Base-by-base conservation (phyloP, 495 filamentous ascomycete genomes). In the Trypethelium eluteriae region DNA sequence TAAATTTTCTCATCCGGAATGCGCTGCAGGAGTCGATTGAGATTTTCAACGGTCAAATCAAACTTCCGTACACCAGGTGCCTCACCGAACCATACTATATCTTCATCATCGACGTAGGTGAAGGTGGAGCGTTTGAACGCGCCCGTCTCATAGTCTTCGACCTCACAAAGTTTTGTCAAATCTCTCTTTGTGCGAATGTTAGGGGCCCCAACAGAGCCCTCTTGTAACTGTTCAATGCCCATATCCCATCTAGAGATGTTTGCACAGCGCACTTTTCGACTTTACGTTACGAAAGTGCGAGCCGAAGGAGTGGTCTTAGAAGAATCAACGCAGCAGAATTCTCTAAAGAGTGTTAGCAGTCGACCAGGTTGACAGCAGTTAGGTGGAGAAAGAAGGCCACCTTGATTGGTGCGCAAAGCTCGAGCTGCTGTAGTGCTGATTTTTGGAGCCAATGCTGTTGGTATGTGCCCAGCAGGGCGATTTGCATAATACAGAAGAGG, bases 1-100 rank as follows among this genome's bases (percentile, higher is more conserved):
- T 67, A 67, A 2, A 67, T 63, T n/a, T 39, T 63, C 56, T 67
- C 57, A 41, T 67, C 57, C 4, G 65, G 41, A 25, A 67, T 67
- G 16, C 34, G 32, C n/a, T 35, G 53, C 32, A 67, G 65, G 14
- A 38, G 49, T 35, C 46, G 12, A 38, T 46, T 57, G 1, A 68
- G 62, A 56, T 68, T 62, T 35, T 66, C 53, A n/a, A 47, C 50
- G 3, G 65, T 66, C 65, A 66, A 61, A 41, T 66, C 65, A 44
- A 62, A 62, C 50, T 66, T 66, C 62, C 65, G 65, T 32, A 66
- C 38, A 12, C 64, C 64, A 38, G 49, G 49, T 5, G 57, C 46
- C 47, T 38, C 47, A 25, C 64, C 64, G 49, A 66, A 66, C 64
- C 64, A 66, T 16, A 25, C 64, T 9, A 46, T 46, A 16, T 46